Evolutionary conservation across 164 flowering plant species (phyloP), one percentile per base, ranked within the genome.

Genomic region (Chimonanthus praecox): DNA sequence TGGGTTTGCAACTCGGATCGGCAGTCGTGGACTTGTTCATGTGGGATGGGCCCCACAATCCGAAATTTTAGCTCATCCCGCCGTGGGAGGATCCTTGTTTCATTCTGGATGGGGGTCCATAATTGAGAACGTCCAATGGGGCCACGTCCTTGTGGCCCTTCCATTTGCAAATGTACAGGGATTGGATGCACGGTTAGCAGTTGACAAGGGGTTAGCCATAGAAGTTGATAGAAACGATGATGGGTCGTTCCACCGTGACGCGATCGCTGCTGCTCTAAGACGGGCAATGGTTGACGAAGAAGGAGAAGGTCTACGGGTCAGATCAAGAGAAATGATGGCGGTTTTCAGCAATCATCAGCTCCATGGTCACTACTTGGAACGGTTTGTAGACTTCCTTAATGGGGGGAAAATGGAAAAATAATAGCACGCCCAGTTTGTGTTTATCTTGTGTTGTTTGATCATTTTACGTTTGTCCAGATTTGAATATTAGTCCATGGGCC

Each of bases 71-170:
- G 64, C 79, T 10, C 94, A 88, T 61, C 77, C 73, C 0, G 68
- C 90, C 3, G 74, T 85, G 0, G 86, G 88, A 13, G 90, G 88
- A 2, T 88, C 81, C 75, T 69, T 90, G 81, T 86, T 90, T 49
- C 91, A 88, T 71, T 84, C 88, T 48, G 96, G 93, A 0, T 87
- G 87, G 88, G 33, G 85, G 80, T 91, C 90, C n/a, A 82, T 82
- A 0, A 68, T 85, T 0, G 96, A 91, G 77, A 87, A 80, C 0
- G 78, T 89, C 0, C 60, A 75, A 0, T 70, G 73, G 2, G 93
- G 93, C 4, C 75, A 80, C 13, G 83, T 79, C 44, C 49, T 88
- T 70, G 76, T 90, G 5, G 9, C 83, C 62, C 68, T 89, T 47
- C 92, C 90, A 0, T 44, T 87, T 47, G 4, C 81, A 68, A 77